phyloP scores from a whole-genome alignment of 768 basidiomycete species.

The Tulasnella sp. region DNA sequence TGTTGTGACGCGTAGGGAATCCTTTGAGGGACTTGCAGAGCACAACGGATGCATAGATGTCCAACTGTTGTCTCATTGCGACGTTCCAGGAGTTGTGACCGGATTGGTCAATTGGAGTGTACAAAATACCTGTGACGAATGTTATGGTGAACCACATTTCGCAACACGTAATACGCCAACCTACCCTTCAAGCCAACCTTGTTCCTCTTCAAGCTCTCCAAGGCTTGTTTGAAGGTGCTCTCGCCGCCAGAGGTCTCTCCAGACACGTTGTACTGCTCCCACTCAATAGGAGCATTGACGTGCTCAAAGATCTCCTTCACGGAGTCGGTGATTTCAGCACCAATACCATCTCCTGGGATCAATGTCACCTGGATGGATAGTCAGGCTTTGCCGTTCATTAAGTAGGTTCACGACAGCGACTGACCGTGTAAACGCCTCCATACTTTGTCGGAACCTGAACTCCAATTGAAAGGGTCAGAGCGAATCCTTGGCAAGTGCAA shows the following conservation, averaged over 20 bases:
- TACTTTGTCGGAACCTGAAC: constrained; percentile 74
- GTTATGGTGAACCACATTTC: neutral
- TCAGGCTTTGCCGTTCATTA: constrained; percentile 11
- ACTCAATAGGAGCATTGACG: constrained; percentile 96
- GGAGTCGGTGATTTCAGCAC: constrained; percentile 91
- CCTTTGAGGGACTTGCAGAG: constrained; percentile 97
- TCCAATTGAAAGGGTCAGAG: neutral
- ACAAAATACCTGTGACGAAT: constrained; percentile 67
- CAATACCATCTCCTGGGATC: constrained; percentile 96
- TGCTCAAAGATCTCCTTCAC: constrained; percentile 98
- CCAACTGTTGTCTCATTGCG: constrained; percentile 97
- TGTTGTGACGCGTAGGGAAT: constrained; percentile 85
- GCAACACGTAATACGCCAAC: constrained; percentile 17
- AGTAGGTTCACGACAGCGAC: constrained; percentile 22
- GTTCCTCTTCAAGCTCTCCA: constrained; percentile 96
- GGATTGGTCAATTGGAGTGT: constrained; percentile 90
- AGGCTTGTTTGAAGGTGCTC: constrained; percentile 89
- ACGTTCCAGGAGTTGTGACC: constrained; percentile 99
- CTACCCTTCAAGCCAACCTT: constrained; percentile 94
- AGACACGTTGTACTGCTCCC: constrained; percentile 97
- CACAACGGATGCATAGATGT: constrained; percentile 97
- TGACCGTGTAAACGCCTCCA: constrained; percentile 81
- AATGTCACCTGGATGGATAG: constrained; percentile 66
- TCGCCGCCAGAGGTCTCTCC: constrained; percentile 92
- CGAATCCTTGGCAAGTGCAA: neutral